Evolutionary conservation across 805 yeast species (phyloP).

Genomic region (Kregervanrija fluxuum): DNA sequence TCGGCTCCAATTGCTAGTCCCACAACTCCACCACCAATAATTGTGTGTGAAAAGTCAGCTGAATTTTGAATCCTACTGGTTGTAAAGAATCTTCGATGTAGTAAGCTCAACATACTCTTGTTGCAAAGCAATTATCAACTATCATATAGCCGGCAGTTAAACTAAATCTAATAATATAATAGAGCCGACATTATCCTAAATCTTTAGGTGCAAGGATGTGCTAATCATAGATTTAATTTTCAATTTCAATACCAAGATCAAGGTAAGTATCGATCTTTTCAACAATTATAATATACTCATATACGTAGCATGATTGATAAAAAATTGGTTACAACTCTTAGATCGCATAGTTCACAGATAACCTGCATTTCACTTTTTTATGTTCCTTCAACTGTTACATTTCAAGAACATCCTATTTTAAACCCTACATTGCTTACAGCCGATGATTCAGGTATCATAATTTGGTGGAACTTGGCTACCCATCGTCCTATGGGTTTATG

Average conservation of each 20-base stretch:
- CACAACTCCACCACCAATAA: slow-evolving; percentile 17
- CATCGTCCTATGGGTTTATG: slow-evolving; percentile 51
- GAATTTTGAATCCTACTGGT: too few relatives aligned
- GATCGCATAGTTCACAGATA: slow-evolving; percentile 4
- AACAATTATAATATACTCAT: too few relatives aligned
- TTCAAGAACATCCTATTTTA: slow-evolving; percentile 15
- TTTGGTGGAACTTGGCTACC: slow-evolving; percentile 57
- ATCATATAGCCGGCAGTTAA: too few relatives aligned
- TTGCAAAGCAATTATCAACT: too few relatives aligned
- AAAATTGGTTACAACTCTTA: slow-evolving; percentile 18
- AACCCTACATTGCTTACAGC: slow-evolving; percentile 40
- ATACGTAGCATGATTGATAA: slow-evolving; percentile 20
- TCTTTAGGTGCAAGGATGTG: too few relatives aligned
- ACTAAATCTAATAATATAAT: too few relatives aligned
- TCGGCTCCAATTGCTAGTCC: slow-evolving; percentile 62
- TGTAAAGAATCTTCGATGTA: too few relatives aligned
- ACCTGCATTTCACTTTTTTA: slow-evolving; percentile 6
- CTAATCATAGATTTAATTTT: too few relatives aligned
- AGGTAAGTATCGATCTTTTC: too few relatives aligned
- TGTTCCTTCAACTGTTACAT: slow-evolving; percentile 6
- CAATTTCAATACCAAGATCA: too few relatives aligned
- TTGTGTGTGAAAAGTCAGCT: slow-evolving; percentile 14
- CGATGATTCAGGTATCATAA: slow-evolving; percentile 56
- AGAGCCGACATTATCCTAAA: too few relatives aligned
- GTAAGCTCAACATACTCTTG: too few relatives aligned